These are phyloP conservation scores for Penicillium corylophilum DNA, from an alignment of 2,329 filamentous ascomycete genomes.

Conservation along the genomic window DNA sequence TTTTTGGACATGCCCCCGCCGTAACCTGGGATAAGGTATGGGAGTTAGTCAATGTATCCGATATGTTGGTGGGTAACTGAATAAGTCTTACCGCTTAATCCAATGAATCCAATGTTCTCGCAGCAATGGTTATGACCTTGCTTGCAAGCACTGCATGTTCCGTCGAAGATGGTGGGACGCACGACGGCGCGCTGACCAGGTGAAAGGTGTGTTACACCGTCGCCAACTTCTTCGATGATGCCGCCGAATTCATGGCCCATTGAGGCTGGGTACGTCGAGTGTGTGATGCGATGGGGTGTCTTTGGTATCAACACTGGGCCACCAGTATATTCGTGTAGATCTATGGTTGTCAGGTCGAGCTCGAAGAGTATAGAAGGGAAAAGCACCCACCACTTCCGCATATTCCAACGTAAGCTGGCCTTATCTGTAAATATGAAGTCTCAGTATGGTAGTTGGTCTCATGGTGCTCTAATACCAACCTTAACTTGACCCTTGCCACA, in stretches of 20 bases:
- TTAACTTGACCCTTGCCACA: conserved; percentile 53
- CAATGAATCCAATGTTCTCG: conserved; percentile 56
- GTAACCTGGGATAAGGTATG: conserved; percentile 16
- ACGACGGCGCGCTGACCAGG: conserved; percentile 60
- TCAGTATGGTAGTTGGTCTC: conserved; percentile 1
- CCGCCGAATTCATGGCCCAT: conserved; percentile 66
- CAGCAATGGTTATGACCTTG: conserved; percentile 58
- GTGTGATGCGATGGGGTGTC: conserved; percentile 56
- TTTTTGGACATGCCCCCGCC: conserved; percentile 31
- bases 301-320: conserved; percentile 51
- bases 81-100: conserved; percentile 42
- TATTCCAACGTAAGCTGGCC: conserved; percentile 29
- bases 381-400: conserved; percentile 22
- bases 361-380: background rate
- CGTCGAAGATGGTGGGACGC: conserved; percentile 60
- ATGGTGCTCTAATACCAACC: conserved; percentile 11
- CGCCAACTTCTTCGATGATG: conserved; percentile 57
- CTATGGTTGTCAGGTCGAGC: conserved; percentile 15
- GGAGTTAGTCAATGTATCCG: background rate
- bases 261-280: conserved; percentile 57
- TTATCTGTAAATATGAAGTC: conserved; percentile 8
- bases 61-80: background rate
- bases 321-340: conserved; percentile 54
- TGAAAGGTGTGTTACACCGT: conserved; percentile 46
- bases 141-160: conserved; percentile 55